Evolutionary conservation across 2,329 filamentous ascomycete genomes (phyloP), one percentile per base, ranked within the genome.

Genomic region (Microdochium nivale): DNA sequence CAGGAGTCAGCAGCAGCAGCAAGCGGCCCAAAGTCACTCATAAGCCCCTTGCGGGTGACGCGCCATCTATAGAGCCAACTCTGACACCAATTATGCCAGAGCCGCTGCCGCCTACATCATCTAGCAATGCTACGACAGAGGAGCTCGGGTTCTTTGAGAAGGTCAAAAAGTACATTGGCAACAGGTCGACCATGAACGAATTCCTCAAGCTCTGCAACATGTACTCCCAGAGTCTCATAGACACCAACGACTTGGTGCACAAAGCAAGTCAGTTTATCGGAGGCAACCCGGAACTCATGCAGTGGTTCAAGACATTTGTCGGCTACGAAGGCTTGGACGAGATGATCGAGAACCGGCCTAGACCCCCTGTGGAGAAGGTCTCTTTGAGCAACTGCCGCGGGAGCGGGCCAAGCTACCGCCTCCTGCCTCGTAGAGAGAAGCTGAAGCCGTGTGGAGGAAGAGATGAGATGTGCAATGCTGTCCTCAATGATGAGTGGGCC

Each of bases 131-230:
- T 1, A 87, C 80, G 24, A 80, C 84, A 51, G 92, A 97, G 53
- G 92, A 97, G 64, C 78, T 97, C 50, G 84, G 84, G 2, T 97
- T 97, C 70, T 99, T 99, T 61, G 94, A 99, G 55, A 86, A 90
- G 8, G 90, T 94, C 19, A 97, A 96, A 78, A 99, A 99, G 70
- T 92, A 87, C 62, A 89, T 99, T 53, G 85, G 87, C 55, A 97
- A 97, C 67, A 88, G 95, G 66, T 87, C 89, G 52, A 86, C 86
- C 2, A 95, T 95, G 79, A 91, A 88, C 60, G 94, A 99, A 67
- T 99, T 99, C 68, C 72, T 99, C 57, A 99, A 99, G 73, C 81
- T 99, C 7, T 94, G 92, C 74, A 99, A 97, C 60, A 78, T 99
- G 27, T 99, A 90, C 72, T 94, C 88, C 23, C 88, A 95, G 61